A percentile compares a stretch with the other conserved stretches of the same genome.
Evolutionary conservation across 192 early-diverging fungal genomes (phyloP).

Genomic region (Dissophora globulifera): DNA sequence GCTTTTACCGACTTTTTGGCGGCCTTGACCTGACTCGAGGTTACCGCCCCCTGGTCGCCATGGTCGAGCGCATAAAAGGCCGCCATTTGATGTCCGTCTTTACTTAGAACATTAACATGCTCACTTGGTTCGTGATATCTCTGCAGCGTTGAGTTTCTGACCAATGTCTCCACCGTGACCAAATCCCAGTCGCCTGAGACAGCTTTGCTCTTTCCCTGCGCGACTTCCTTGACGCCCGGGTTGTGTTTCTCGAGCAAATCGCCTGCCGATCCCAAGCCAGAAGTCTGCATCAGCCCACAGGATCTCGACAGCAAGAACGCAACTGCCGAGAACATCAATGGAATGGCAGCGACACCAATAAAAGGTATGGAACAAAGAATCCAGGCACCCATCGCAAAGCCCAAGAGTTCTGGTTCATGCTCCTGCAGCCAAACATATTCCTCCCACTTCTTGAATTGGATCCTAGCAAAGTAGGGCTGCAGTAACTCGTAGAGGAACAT

Average conservation of each 20-base stretch:
- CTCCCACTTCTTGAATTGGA: conserved; percentile 38
- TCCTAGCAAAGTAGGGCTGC: conserved; percentile 34
- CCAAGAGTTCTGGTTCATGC: conserved; percentile 19
- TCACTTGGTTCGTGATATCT: neutral
- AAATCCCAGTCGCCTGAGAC: conserved; percentile 31
- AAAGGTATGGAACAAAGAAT: conserved; percentile 20
- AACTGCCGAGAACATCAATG: conserved; percentile 27
- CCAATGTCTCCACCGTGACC: conserved; percentile 10
- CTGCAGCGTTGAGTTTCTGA: neutral
- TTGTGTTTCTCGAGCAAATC: conserved; percentile 31
- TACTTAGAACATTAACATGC: conserved; percentile 1
- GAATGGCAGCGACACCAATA: conserved; percentile 20
- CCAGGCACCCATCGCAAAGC: conserved; percentile 38
- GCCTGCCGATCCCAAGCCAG: conserved; percentile 10
- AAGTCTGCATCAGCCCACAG: conserved; percentile 41
- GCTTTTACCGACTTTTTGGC: too few species aligned
- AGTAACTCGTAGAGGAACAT: conserved; percentile 40
- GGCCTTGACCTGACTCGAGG: too few species aligned
- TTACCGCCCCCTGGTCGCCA: neutral
- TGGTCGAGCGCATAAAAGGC: neutral
- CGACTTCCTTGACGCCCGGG: conserved; percentile 34
- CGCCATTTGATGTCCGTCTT: neutral
- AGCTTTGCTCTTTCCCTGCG: conserved; percentile 9
- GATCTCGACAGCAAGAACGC: conserved; percentile 36
- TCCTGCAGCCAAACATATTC: conserved; percentile 39